Evolutionary conservation across 768 basidiomycete genomes (phyloP), one percentile per base, ranked within the genome.

Genomic region (Lactifluus pinguis): DNA sequence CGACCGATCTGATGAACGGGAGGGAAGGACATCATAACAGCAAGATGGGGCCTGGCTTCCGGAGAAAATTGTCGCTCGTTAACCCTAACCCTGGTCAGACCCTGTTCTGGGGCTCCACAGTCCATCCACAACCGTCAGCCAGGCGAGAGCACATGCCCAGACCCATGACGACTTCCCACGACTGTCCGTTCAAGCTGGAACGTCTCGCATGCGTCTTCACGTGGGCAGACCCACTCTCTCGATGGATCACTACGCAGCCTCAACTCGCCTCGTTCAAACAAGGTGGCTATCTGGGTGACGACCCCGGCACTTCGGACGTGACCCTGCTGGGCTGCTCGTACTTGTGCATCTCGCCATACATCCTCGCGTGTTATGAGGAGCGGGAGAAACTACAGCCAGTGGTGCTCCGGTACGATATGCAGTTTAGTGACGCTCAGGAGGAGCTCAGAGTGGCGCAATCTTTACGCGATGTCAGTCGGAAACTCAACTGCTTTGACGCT

Each of bases 401-500:
- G 13, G 49, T 19, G 32, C 55, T 64, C 11, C 50, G 55, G 17
- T 56, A 62, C 39, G 56, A 64, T 7, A 51, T 64, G 48, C 60
- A 49, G 9, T 60, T 62, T 25, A 53, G 34, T 6, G 41, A 30
- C 2, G 61, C 52, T 25, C 53, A 39, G 25, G 25, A 25, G 25
- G 25, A 25, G 25, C 25, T 25, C 25, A 25, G 25, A 25, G 25
- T 2, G 0, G 63, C 52, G 30, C 47, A 30, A 15, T 32, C 34
- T 29, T 38, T 64, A 0, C 29, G 61, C 3, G n/a, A 32, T 1
- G 34, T 63, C 3, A 34, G 51, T 15, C 39, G 36, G 9, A 57
- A 56, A 11, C 55, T 64, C 36, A 63, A 57, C 42, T 63, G 62
- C 45, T 29, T 29, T 64, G 30, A 57, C 55, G 30, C 54, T 64